Evolutionary conservation across 1,284 basidiomycete genomes (phyloP).

Genomic region (Ganoderma lucidum): DNA sequence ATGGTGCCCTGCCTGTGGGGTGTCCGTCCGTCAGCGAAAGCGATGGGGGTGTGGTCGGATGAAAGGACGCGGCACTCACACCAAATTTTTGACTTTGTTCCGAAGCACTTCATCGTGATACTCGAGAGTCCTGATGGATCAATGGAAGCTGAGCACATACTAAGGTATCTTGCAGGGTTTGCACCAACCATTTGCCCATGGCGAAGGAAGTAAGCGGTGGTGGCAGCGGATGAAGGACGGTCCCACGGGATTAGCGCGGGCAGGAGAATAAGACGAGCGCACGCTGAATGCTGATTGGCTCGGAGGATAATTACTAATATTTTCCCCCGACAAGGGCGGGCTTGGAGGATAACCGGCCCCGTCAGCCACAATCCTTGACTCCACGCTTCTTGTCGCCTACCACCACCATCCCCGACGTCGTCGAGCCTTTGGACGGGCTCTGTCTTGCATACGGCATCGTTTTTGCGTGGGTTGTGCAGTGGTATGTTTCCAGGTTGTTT

Average conservation of each 20-base stretch:
- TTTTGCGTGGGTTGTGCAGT: conserved; percentile 22
- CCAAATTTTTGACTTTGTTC: conserved; percentile 72
- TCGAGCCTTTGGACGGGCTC: conserved; percentile 2
- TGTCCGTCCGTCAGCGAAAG: conserved; percentile 5
- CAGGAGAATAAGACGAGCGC: conserved; percentile 15
- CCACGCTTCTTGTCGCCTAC: conserved; percentile 31
- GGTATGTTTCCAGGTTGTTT: conserved; percentile 23
- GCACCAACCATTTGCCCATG: conserved; percentile 44
- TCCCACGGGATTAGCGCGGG: conserved; percentile 21
- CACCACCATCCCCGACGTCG: conserved; percentile 28
- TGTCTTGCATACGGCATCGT: conserved; percentile 15
- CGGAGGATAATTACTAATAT: conserved; percentile 16
- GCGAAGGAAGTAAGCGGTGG: conserved; percentile 20
- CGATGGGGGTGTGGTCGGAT: background rate
- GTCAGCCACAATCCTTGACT: background rate
- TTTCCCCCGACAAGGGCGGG: conserved; percentile 15
- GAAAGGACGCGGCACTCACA: conserved; percentile 55
- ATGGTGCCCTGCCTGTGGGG: conserved; percentile 66
- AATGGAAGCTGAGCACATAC: conserved; percentile 16
- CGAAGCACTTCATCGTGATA: conserved; percentile 73
- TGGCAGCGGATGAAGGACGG: conserved; percentile 25
- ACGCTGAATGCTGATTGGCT: conserved; percentile 22
- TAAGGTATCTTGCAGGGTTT: background rate
- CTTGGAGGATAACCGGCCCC: conserved; percentile 16
- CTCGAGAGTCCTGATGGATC: conserved; percentile 62